Percentiles rank a stretch among this genome's conserved stretches.
phyloP scores from a whole-genome alignment of 2,329 filamentous ascomycete species.

The Phyllosticta citriasiana region DNA sequence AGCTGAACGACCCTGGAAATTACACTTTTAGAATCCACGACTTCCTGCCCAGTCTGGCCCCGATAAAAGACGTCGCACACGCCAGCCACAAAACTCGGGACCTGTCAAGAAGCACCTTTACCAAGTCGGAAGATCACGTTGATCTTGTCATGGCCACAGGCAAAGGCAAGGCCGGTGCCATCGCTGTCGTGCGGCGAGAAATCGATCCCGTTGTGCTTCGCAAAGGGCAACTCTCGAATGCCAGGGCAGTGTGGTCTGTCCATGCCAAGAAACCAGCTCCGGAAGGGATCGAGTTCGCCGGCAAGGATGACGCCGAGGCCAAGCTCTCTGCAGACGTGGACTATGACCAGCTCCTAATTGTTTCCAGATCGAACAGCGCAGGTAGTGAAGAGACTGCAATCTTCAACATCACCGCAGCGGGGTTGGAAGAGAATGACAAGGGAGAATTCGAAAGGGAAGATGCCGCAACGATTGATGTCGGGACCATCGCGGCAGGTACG shows the following conservation, averaged over 20 bases:
- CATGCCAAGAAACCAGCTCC: constrained; percentile 57
- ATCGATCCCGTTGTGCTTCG: constrained; percentile 65
- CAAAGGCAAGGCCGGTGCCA: constrained; percentile 53
- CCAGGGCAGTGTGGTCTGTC: constrained; percentile 73
- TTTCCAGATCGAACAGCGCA: constrained; percentile 56
- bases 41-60: constrained; percentile 64
- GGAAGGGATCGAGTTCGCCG: constrained; percentile 41
- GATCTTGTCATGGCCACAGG: constrained; percentile 52
- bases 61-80: constrained; percentile 64
- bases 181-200: constrained; percentile 68
- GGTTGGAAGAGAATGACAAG: constrained; percentile 64
- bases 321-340: constrained; percentile 43
- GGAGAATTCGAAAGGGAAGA: constrained; percentile 89
- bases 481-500: constrained; percentile 68
- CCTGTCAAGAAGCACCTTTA: constrained; percentile 11
- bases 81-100: constrained; percentile 39
- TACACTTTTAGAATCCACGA: constrained; percentile 72
- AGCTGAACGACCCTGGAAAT: constrained; percentile 47
- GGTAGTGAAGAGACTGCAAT: constrained; percentile 70
- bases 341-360: constrained; percentile 72
- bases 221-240: constrained; percentile 61
- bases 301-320: constrained; percentile 33
- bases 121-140: constrained; percentile 19
- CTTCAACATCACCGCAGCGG: constrained; percentile 62
- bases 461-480: constrained; percentile 76